Evolutionary conservation across 75 land plant genomes (phyloP), one percentile per base, ranked within the genome.

Genomic region (Picea glauca): DNA sequence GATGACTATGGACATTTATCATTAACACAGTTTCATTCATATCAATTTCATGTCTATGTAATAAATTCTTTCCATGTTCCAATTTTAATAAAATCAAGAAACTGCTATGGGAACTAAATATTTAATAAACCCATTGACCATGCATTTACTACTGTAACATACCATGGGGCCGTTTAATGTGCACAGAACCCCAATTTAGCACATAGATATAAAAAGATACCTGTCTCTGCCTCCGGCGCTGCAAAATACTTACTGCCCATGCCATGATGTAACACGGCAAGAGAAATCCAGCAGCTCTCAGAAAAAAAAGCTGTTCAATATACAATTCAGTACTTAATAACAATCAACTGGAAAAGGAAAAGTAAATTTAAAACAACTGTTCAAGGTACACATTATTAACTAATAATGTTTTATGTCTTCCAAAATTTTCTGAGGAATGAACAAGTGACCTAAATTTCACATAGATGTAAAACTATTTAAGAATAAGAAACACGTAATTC

Each of bases 191-290:
- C 56, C 43, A 20, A 23, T 70, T 40, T 40, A 43, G 74, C 1
- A 43, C 11, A 70, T 18, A 1, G 21, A 46, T 32, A 65, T 31
- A 17, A 56, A 20, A 70, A 43, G 0, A 43, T 70, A 91, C 95
- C 89, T 93, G 93, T 83, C 87, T 80, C 76, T 93, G 93, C 50
- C 89, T 76, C 50, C 91, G 88, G n/a, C 83, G 85, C 62, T 90
- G 92, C 81, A 90, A 81, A 60, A 85, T 78, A 78, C 84, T 90
- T 62, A 93, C 81, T 21, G 93, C 93, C 88, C 94, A 89, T 30
- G 87, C 89, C 95, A 93, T 93, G 18, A 93, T 93, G 70, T 93
- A 93, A 70, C 95, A 93, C 9, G 95, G 95, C 50, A 93, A 84
- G 32, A 93, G 87, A 84, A 93, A 93, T 21, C 91, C 95, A 62